A percentile compares a stretch with the other conserved stretches of the same genome.
phyloP scores from a whole-genome alignment of 75 land plant genomes.

The Isoetes taiwanensis region DNA sequence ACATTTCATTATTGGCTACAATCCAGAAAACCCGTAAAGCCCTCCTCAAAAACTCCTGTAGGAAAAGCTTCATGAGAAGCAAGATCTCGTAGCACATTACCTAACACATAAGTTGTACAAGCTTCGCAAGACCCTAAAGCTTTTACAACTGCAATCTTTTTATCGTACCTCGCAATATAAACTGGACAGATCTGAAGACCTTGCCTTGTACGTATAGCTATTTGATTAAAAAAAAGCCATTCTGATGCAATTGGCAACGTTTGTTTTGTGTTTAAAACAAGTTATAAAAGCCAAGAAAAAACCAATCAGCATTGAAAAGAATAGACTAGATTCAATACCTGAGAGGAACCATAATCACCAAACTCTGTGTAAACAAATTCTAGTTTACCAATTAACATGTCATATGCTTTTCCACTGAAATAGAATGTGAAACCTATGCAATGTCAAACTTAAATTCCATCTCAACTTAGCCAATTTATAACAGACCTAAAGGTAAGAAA shows the following conservation, averaged over 20 bases:
- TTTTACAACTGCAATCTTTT: no score
- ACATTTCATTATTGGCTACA: background rate
- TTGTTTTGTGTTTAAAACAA: slow-evolving; percentile 4
- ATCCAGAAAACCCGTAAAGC: background rate
- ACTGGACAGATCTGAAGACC: background rate
- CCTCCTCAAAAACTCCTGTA: background rate
- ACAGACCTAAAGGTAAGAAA: background rate
- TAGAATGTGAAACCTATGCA: no score
- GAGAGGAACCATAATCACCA: background rate
- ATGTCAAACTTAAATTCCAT: no score
- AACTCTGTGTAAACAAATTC: slow-evolving; percentile 2
- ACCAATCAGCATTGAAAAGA: background rate
- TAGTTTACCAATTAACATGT: slow-evolving; percentile 1
- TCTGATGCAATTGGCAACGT: background rate
- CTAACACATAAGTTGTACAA: no score
- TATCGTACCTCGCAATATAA: background rate
- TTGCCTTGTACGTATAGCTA: background rate
- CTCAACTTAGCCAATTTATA: no score
- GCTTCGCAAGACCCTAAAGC: no score
- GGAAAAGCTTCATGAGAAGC: slow-evolving; percentile 6
- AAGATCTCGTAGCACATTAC: background rate
- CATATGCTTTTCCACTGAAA: slow-evolving; percentile 3
- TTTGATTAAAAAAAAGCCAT: background rate
- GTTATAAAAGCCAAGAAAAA: background rate
- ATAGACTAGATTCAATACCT: background rate